Percentiles rank a stretch among this genome's conserved stretches.
Evolutionary conservation across 2,329 filamentous ascomycete species (phyloP).

Genomic region (Fusarium siculi): DNA sequence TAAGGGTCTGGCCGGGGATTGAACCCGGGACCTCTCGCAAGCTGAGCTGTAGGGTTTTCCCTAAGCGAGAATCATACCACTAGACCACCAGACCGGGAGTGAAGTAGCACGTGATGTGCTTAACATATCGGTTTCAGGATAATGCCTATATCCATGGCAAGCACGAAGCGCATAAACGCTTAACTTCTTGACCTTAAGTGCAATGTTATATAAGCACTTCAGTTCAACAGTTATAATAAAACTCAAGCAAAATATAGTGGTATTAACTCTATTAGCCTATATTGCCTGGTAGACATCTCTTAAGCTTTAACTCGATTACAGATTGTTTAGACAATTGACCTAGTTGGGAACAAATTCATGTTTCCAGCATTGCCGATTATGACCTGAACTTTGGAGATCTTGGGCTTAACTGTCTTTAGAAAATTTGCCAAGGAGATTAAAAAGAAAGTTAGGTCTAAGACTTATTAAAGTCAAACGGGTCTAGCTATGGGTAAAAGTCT

Average conservation of each 20-base stretch:
- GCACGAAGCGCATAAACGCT: too few relatives aligned
- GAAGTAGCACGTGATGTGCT: background rate
- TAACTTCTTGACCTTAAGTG: too few relatives aligned
- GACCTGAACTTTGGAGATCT: accelerated
- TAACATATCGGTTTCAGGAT: accelerated
- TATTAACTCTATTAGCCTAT: accelerated
- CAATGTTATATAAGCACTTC: accelerated
- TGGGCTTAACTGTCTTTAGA: accelerated
- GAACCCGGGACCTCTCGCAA: constrained; percentile 59
- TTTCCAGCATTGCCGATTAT: accelerated
- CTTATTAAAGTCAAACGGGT: accelerated
- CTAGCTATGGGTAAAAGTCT: background rate
- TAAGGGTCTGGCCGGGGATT: constrained; percentile 57
- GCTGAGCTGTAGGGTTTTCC: constrained; percentile 54
- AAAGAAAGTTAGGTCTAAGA: background rate
- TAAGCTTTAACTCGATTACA: background rate
- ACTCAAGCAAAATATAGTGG: accelerated
- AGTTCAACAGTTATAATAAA: background rate
- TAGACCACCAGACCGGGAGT: constrained; percentile 64
- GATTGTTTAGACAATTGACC: accelerated
- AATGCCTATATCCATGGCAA: accelerated
- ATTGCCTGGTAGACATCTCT: background rate
- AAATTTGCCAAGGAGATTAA: accelerated
- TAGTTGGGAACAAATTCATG: accelerated
- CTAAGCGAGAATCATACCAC: constrained; percentile 79